A percentile compares a stretch with the other conserved stretches of the same genome.
These are phyloP conservation scores for Didymella sp. DNA, from an alignment of 2,329 filamentous ascomycete species.

Conservation along the genomic window DNA sequence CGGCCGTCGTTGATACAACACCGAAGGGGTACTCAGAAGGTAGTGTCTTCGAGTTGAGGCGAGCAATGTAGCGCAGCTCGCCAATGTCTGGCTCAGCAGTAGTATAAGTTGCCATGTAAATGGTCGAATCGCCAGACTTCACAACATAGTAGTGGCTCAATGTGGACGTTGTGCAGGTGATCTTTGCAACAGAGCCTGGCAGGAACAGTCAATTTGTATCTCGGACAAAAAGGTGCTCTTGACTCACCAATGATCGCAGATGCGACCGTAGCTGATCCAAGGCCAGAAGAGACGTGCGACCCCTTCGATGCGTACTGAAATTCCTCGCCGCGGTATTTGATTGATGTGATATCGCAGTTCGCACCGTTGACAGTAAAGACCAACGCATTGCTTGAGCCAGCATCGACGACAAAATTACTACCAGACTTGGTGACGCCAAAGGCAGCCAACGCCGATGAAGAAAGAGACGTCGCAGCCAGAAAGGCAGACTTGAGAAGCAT, in stretches of 20 bases:
- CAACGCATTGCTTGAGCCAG: slow-evolving; percentile 44
- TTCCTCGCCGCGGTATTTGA: slow-evolving; percentile 66
- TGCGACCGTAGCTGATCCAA: slow-evolving; percentile 65
- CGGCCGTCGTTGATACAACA: slow-evolving; percentile 61
- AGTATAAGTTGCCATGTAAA: slow-evolving; percentile 66
- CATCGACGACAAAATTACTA: slow-evolving; percentile 44
- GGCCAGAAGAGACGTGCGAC: slow-evolving; percentile 66
- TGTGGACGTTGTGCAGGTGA: slow-evolving; percentile 66
- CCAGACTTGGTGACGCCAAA: slow-evolving; percentile 47
- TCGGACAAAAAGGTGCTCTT: not conserved
- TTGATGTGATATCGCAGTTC: slow-evolving; percentile 69
- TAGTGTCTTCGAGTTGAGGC: slow-evolving; percentile 58
- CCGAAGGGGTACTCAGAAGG: slow-evolving; percentile 49
- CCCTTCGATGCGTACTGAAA: slow-evolving; percentile 62
- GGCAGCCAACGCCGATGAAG: slow-evolving; percentile 40
- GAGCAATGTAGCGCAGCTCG: slow-evolving; percentile 70
- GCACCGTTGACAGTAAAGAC: slow-evolving; percentile 49
- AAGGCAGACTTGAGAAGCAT: slow-evolving; percentile 40
- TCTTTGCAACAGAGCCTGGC: slow-evolving; percentile 56
- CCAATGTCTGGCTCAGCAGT: slow-evolving; percentile 53
- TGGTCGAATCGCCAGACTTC: slow-evolving; percentile 64
- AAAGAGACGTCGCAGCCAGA: slow-evolving; percentile 37
- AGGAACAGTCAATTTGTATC: not conserved
- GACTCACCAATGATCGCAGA: slow-evolving; percentile 43
- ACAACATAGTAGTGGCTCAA: slow-evolving; percentile 71